A percentile compares a stretch with the other conserved stretches of the same genome.
Evolutionary conservation across 441 rosid species (phyloP).

Genomic region (Breynia disticha): DNA sequence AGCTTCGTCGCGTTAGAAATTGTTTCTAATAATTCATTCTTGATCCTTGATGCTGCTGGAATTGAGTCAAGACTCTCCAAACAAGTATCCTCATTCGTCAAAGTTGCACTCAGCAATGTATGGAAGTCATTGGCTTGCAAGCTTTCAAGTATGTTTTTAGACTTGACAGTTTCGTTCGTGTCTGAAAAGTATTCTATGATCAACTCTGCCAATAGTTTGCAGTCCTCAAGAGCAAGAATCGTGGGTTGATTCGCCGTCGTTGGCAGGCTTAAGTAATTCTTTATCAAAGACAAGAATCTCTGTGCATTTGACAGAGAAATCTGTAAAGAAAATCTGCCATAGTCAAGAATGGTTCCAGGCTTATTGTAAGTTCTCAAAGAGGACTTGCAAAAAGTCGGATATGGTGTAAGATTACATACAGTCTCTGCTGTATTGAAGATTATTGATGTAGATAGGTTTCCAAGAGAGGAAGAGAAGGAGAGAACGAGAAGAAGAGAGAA

Average conservation of each 20-base stretch:
- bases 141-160: slow-evolving; percentile 14
- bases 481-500: slow-evolving; percentile 3
- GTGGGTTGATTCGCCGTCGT: slow-evolving; percentile 1
- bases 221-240: slow-evolving; percentile 36
- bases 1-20: slow-evolving; percentile 25
- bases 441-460: not conserved
- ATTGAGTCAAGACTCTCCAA: slow-evolving; percentile 27
- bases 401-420: slow-evolving; percentile 31
- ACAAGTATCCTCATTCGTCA: slow-evolving; percentile 53
- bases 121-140: slow-evolving; percentile 25
- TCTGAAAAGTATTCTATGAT: slow-evolving; percentile 31
- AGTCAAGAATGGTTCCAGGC: slow-evolving; percentile 19
- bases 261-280: slow-evolving; percentile 11
- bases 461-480: slow-evolving; percentile 13
- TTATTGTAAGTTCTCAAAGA: slow-evolving; percentile 14
- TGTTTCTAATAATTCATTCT: slow-evolving; percentile 5
- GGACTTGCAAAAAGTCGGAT: slow-evolving; percentile 28
- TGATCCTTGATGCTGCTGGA: slow-evolving; percentile 1
- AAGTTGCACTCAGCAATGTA: slow-evolving; percentile 41
- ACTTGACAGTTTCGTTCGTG: slow-evolving; percentile 9
- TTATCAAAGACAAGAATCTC: slow-evolving; percentile 11
- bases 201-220: slow-evolving; percentile 24
- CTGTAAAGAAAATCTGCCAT: slow-evolving; percentile 17
- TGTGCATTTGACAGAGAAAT: slow-evolving; percentile 20
- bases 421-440: slow-evolving; percentile 14